These are phyloP conservation scores for Trametes gibbosa DNA, from an alignment of 768 basidiomycete species.

Conservation along the genomic window DNA sequence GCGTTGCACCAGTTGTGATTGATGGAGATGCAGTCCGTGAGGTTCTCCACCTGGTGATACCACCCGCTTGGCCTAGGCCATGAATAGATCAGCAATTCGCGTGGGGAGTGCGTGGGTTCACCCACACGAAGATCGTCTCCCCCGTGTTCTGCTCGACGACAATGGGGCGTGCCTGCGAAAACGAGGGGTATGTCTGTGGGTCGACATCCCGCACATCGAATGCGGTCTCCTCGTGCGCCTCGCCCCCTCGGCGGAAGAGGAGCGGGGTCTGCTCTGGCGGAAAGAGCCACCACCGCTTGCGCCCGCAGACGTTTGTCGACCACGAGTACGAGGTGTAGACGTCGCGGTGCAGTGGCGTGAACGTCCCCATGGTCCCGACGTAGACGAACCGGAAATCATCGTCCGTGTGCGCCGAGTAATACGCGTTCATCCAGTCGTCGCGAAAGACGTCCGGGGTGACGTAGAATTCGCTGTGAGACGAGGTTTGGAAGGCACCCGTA, in stretches of 20 bases:
- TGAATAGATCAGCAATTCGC: not conserved
- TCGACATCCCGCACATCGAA: conserved; percentile 26
- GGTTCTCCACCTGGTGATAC: conserved; percentile 32
- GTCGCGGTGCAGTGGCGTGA: conserved; percentile 30
- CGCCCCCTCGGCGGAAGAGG: conserved; percentile 21
- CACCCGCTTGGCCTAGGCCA: conserved; percentile 28
- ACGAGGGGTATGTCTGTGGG: conserved; percentile 12
- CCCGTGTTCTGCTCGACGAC: conserved; percentile 27
- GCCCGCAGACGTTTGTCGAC: conserved; percentile 29
- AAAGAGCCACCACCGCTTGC: conserved; percentile 32
- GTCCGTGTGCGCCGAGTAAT: conserved; percentile 25
- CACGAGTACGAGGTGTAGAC: conserved; percentile 32
- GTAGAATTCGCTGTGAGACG: conserved; percentile 20
- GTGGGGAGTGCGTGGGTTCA: not conserved
- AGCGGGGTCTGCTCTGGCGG: conserved; percentile 25
- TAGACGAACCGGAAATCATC: conserved; percentile 34
- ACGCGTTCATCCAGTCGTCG: conserved; percentile 33
- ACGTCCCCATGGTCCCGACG: conserved; percentile 26
- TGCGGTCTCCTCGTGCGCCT: conserved; percentile 17
- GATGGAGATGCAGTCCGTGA: conserved; percentile 31
- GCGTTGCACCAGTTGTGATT: conserved; percentile 35
- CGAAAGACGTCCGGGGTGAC: conserved; percentile 27
- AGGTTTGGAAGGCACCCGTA: not conserved
- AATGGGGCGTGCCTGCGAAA: conserved; percentile 15
- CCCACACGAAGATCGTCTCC: conserved; percentile 31